Percentiles rank a stretch among this genome's conserved stretches.
These are phyloP conservation scores for Glycine latifolia DNA, from an alignment of 306 rosid species.

Conservation along the genomic window DNA sequence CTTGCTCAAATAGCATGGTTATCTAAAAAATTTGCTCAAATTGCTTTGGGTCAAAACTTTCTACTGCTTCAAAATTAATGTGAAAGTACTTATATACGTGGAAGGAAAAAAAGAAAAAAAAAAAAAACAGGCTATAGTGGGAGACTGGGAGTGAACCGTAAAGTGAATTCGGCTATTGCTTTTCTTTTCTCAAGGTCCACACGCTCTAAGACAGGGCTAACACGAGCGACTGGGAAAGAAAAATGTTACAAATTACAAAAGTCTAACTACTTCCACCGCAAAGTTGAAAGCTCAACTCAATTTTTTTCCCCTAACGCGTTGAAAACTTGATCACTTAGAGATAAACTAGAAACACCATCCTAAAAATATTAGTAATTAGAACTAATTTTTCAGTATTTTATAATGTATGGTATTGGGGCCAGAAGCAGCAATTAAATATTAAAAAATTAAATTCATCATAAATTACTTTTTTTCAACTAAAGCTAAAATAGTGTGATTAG, in stretches of 20 bases:
- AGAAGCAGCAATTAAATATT: neutral
- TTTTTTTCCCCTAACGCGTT: slow-evolving; percentile 1
- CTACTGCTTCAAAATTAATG: neutral
- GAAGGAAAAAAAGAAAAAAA: neutral
- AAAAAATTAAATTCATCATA: neutral
- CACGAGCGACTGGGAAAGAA: slow-evolving; percentile 17
- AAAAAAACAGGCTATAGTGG: neutral
- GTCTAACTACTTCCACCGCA: slow-evolving; percentile 67
- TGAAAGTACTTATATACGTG: neutral
- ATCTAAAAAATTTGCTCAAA: no score
- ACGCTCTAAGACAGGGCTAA: slow-evolving; percentile 45
- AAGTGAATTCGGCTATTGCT: slow-evolving; percentile 40
- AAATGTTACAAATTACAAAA: slow-evolving; percentile 38
- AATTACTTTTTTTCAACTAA: neutral
- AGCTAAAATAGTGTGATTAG: neutral
- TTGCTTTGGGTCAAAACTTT: neutral
- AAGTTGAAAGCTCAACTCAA: slow-evolving; percentile 43
- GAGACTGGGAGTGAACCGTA: slow-evolving; percentile 43
- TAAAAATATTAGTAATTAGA: neutral
- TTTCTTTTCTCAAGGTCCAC: slow-evolving; percentile 64
- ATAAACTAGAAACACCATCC: slow-evolving; percentile 1
- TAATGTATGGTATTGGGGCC: neutral
- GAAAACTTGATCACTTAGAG: slow-evolving; percentile 46
- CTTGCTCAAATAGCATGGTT: neutral
- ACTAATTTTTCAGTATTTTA: neutral